phyloP scores from a whole-genome alignment of 805 yeast genomes.

The Pichia ethanolica region DNA sequence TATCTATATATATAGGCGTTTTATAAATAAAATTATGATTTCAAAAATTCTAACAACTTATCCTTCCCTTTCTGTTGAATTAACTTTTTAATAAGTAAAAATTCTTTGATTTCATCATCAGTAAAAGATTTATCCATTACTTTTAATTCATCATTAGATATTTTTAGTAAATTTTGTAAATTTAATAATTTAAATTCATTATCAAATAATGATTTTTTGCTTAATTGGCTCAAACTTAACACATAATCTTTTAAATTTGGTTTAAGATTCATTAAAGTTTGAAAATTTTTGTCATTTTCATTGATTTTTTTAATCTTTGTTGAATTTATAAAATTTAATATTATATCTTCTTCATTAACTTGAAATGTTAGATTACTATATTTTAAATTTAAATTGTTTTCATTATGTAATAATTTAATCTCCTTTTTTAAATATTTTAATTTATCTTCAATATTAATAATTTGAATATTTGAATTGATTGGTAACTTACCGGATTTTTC shows the following conservation, averaged over 20 bases:
- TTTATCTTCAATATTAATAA: slow-evolving; percentile 37
- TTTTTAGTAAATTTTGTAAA: slow-evolving; percentile 40
- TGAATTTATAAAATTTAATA: slow-evolving; percentile 60
- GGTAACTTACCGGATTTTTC: slow-evolving; percentile 35
- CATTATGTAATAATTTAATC: not conserved
- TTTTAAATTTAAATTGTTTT: slow-evolving; percentile 9
- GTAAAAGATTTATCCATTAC: slow-evolving; percentile 12
- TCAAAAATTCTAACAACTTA: slow-evolving; percentile 51
- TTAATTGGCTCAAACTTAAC: slow-evolving; percentile 26
- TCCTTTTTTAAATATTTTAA: slow-evolving; percentile 1
- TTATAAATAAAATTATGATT: slow-evolving; percentile 6
- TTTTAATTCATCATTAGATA: slow-evolving; percentile 25
- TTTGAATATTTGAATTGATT: slow-evolving; percentile 47
- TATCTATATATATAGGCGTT: not conserved
- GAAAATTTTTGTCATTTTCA: slow-evolving; percentile 22
- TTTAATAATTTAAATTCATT: slow-evolving; percentile 30
- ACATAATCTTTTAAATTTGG: slow-evolving; percentile 25
- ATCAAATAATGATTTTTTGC: slow-evolving; percentile 26
- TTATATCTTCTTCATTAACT: slow-evolving; percentile 59
- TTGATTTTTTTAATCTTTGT: slow-evolving; percentile 34
- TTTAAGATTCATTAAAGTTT: slow-evolving; percentile 24
- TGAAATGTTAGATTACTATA: slow-evolving; percentile 41
- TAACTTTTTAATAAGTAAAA: slow-evolving; percentile 49
- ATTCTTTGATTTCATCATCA: slow-evolving; percentile 40
- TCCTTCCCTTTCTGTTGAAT: slow-evolving; percentile 67